Conservation (phyloP, 306 rosid species). For the Malus sylvestris region DNA sequence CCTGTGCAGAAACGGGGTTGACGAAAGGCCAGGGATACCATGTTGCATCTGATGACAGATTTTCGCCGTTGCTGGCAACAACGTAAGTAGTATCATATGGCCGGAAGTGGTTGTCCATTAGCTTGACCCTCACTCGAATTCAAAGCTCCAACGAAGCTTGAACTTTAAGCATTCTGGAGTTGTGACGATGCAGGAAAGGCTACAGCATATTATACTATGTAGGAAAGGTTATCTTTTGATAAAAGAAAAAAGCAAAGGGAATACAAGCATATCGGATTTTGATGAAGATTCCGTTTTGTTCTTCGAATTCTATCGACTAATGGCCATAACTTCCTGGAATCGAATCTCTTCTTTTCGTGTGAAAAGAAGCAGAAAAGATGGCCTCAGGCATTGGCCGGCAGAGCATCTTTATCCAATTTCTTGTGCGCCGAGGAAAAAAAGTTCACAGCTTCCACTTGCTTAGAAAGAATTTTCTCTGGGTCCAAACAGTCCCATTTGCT, state of each 20-base stretch:
- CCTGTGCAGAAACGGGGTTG: slow-evolving; percentile 4
- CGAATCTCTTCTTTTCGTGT: slow-evolving; percentile 1
- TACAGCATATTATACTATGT: neutral
- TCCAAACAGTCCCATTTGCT: neutral
- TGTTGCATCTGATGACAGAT: neutral
- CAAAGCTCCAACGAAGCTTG: neutral
- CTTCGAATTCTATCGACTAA: neutral
- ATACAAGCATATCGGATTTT: neutral
- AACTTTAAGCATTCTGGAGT: neutral
- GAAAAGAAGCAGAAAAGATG: slow-evolving; percentile 6
- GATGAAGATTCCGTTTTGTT: slow-evolving; percentile 22
- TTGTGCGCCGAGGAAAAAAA: neutral
- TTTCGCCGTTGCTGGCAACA: neutral
- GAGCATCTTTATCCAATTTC: slow-evolving; percentile 19
- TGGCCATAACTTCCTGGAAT: neutral
- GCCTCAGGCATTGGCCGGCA: slow-evolving; percentile 7
- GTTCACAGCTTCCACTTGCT: slow-evolving; percentile 13
- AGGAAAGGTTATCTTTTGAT: neutral
- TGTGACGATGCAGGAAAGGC: neutral
- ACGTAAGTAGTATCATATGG: neutral
- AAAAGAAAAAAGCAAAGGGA: neutral
- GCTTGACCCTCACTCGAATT: neutral
- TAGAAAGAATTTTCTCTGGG: slow-evolving; percentile 1
- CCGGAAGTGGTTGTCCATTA: neutral
- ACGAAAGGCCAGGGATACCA: slow-evolving; percentile 4